phyloP scores from a whole-genome alignment of 805 yeast species.

The Cyberlindnera maritima region DNA sequence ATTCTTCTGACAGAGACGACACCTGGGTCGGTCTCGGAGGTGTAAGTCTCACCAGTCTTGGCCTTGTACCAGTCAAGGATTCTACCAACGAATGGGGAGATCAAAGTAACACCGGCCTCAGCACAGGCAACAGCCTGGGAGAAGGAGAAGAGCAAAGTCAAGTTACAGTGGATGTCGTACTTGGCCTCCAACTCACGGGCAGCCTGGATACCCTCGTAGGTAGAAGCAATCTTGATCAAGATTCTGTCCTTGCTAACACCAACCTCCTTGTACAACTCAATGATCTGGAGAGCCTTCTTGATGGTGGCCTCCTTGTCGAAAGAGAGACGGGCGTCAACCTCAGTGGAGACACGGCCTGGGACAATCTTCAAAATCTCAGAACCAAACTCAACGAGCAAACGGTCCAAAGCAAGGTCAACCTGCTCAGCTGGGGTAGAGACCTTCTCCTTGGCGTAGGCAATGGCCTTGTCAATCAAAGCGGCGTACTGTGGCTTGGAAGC shows the following conservation, averaged over 20 bases:
- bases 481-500: slow-evolving; percentile 88
- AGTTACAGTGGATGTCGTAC: slow-evolving; percentile 89
- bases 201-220: slow-evolving; percentile 99
- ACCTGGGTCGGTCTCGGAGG: slow-evolving; percentile 90
- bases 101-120: slow-evolving; percentile 92
- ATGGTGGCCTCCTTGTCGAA: slow-evolving; percentile 93
- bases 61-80: slow-evolving; percentile 98
- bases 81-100: slow-evolving; percentile 99
- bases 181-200: slow-evolving; percentile 92
- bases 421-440: slow-evolving; percentile 51
- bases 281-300: slow-evolving; percentile 89
- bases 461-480: slow-evolving; percentile 85
- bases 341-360: slow-evolving; percentile 99
- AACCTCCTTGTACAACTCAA: slow-evolving; percentile 75
- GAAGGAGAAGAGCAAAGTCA: slow-evolving; percentile 92
- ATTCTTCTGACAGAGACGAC: slow-evolving; percentile 83
- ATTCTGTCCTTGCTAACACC: slow-evolving; percentile 90
- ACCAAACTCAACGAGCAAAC: slow-evolving; percentile 94
- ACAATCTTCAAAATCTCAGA: slow-evolving; percentile 87
- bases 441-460: slow-evolving; percentile 73
- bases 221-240: slow-evolving; percentile 94
- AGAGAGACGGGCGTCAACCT: slow-evolving; percentile 97
- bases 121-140: slow-evolving; percentile 99
- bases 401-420: slow-evolving; percentile 83
- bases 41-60: slow-evolving; percentile 83